These are phyloP conservation scores for Cutaneotrichosporon curvatum DNA, from an alignment of 1,284 basidiomycete species.

Conservation along the genomic window DNA sequence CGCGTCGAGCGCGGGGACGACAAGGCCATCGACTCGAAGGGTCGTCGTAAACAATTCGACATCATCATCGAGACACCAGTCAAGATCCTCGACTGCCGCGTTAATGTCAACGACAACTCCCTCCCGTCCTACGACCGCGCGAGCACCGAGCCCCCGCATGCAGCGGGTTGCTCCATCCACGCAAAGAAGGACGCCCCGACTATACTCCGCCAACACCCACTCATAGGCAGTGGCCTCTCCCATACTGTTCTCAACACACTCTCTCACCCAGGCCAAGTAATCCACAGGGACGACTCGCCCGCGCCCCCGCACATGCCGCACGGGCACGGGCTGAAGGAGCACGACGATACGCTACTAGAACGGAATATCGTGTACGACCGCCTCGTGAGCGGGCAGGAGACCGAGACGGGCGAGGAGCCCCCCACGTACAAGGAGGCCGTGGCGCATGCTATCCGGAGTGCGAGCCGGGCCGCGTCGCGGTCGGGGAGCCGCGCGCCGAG, in stretches of 20 bases:
- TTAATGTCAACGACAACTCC: slow-evolving; percentile 66
- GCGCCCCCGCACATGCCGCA: too few relatives aligned
- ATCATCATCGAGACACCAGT: slow-evolving; percentile 63
- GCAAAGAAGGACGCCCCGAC: not conserved
- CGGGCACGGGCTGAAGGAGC: not conserved
- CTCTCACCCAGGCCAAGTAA: not conserved
- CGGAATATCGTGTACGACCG: slow-evolving; percentile 48
- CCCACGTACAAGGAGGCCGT: slow-evolving; percentile 54
- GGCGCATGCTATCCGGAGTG: slow-evolving; percentile 19
- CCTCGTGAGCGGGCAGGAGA: slow-evolving; percentile 58
- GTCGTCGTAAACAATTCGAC: slow-evolving; percentile 72
- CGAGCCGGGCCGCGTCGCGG: slow-evolving; percentile 4
- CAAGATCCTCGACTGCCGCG: slow-evolving; percentile 56
- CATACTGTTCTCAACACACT: not conserved
- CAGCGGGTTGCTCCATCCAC: slow-evolving; percentile 36
- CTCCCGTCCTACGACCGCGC: slow-evolving; percentile 54
- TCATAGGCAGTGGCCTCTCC: not conserved
- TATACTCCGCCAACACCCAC: not conserved
- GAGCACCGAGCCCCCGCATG: slow-evolving; percentile 6
- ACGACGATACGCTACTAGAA: slow-evolving; percentile 41
- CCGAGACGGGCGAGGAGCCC: slow-evolving; percentile 58
- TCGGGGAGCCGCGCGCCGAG: slow-evolving; percentile 1
- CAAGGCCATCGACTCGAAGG: slow-evolving; percentile 57
- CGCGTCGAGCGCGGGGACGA: slow-evolving; percentile 77
- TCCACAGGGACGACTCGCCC: not conserved